Evolutionary conservation across 768 basidiomycete genomes (phyloP).

Genomic region (Agaricus sinodeliciosus): DNA sequence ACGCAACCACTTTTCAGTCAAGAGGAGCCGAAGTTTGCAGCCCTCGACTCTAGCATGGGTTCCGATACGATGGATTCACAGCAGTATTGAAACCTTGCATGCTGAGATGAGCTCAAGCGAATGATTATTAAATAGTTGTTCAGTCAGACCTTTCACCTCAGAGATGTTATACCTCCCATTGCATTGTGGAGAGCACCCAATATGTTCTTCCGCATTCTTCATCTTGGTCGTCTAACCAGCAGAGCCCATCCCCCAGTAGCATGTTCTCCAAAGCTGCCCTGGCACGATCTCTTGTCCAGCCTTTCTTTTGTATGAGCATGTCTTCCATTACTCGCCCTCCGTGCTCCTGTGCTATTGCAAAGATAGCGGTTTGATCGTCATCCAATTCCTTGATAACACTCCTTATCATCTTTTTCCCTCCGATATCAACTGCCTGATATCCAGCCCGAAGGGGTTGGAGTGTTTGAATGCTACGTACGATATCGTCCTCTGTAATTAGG

Average conservation of each 20-base stretch:
- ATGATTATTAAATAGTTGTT: not conserved
- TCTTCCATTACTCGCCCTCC: constrained; percentile 69
- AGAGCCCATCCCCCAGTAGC: constrained; percentile 83
- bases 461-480: constrained; percentile 77
- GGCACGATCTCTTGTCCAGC: constrained; percentile 78
- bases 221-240: constrained; percentile 94
- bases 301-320: constrained; percentile 48
- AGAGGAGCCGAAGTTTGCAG: constrained; percentile 20
- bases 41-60: constrained; percentile 14
- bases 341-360: constrained; percentile 63
- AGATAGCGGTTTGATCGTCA: constrained; percentile 78
- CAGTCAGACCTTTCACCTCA: not conserved
- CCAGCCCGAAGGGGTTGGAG: constrained; percentile 88
- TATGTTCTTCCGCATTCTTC: constrained; percentile 58
- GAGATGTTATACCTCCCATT: constrained; percentile 58
- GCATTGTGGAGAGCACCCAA: constrained; percentile 86
- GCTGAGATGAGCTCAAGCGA: not conserved
- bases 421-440: constrained; percentile 76
- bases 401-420: constrained; percentile 74
- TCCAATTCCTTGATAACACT: constrained; percentile 90
- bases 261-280: constrained; percentile 81
- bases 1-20: constrained; percentile 13
- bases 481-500: constrained; percentile 81
- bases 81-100: not conserved
- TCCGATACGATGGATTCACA: constrained; percentile 12